Percentiles rank a stretch among this genome's conserved stretches.
Evolutionary conservation across 2,329 filamentous ascomycete species (phyloP).

Genomic region (Cladosporium sp.): DNA sequence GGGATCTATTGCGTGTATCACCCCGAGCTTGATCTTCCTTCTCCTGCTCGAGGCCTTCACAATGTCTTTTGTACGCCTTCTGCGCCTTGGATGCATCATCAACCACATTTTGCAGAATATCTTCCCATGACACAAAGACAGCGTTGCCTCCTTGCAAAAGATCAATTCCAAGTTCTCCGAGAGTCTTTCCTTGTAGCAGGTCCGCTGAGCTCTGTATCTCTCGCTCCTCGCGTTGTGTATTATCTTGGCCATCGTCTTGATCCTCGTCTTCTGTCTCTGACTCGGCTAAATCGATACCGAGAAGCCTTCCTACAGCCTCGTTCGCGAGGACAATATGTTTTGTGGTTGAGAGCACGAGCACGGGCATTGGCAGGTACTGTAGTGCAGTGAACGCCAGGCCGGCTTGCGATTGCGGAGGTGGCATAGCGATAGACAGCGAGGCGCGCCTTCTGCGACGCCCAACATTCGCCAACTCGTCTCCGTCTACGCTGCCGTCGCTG

Average conservation of each 20-base stretch:
- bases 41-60: conserved; percentile 15
- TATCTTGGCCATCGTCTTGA: conserved; percentile 10
- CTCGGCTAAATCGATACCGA: conserved; percentile 55
- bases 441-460: conserved; percentile 25
- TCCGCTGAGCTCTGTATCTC: conserved; percentile 53
- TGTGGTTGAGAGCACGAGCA: conserved; percentile 65
- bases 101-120: conserved; percentile 47
- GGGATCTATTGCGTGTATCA: conserved; percentile 21
- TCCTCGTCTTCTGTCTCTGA: conserved; percentile 10
- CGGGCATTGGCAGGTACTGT: conserved; percentile 72
- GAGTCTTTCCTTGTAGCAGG: conserved; percentile 62
- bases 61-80: conserved; percentile 19
- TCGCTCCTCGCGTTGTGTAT: not conserved
- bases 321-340: conserved; percentile 75
- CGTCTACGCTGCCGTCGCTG: conserved; percentile 28
- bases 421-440: conserved; percentile 37
- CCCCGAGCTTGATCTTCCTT: conserved; percentile 26
- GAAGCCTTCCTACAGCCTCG: conserved; percentile 69
- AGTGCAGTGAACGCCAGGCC: conserved; percentile 63
- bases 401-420: conserved; percentile 33
- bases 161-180: conserved; percentile 72
- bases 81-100: conserved; percentile 40
- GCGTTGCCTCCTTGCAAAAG: conserved; percentile 66
- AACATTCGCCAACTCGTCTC: conserved; percentile 21
- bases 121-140: conserved; percentile 54